Base-by-base conservation (phyloP, 495 filamentous ascomycete species). In the Niebla homalea region DNA sequence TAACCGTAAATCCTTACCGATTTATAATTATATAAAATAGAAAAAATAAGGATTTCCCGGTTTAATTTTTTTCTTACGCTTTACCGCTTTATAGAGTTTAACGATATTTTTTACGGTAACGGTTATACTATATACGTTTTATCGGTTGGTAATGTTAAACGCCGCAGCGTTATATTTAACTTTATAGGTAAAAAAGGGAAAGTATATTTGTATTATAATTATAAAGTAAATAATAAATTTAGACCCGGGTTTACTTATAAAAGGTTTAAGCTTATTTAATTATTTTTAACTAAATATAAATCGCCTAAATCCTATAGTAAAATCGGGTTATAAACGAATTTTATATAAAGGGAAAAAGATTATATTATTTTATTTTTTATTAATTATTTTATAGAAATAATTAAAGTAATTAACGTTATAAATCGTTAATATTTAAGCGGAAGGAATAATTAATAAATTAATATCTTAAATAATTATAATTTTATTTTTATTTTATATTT, bases 31-130 rank as follows among this genome's bases (percentile, higher is more conserved):
- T 72, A 64, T 12, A 66, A 73, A 48, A 73, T 58, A 12, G 65
- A 70, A 60, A 72, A 72, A 35, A 59, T 52, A 51, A 68, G 60
- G 26, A 70, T 66, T 52, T 68, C 52, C 43, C 59, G 62, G 52
- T 72, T 23, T 32, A 71, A 49, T 55, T 71, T 63, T n/a, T 21
- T 60, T 43, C 53, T 67, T 52, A 29, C 64, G 67, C 18, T 57
- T 54, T 2, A 68, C 61, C 5, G 29, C 5, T 36, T 46, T 43
- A 36, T 59, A 64, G 39, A 73, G 63, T 45, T 70, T 61, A 19
- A 66, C 57, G 18, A 70, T 41, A 38, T 36, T 64, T 22, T 62
- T 57, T 38, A 69, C 62, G 11, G 67, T 61, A 43, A 71, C 23
- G 19, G 63, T 65, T 61, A 67, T 65, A 46, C 67, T 71, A 48